Evolutionary conservation across 768 basidiomycete species (phyloP).

Genomic region (Cubamyces lactineus): DNA sequence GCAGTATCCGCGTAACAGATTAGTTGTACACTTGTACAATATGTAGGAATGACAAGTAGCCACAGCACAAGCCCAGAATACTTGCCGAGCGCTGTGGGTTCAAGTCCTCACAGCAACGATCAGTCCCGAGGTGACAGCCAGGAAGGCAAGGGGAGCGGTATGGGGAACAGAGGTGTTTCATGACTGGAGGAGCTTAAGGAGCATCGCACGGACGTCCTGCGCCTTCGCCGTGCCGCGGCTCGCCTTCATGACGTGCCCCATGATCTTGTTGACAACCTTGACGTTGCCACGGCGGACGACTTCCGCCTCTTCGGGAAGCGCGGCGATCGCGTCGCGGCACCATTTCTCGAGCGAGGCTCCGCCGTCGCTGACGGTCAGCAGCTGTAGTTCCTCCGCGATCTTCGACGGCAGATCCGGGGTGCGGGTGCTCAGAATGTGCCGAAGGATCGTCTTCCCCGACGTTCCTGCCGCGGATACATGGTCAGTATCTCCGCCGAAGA

Average conservation of each 20-base stretch:
- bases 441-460: slow-evolving; percentile 77
- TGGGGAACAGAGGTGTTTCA: background rate
- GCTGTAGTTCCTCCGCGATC: slow-evolving; percentile 54
- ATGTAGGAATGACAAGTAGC: background rate
- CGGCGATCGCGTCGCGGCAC: slow-evolving; percentile 65
- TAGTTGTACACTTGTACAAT: slow-evolving; percentile 12
- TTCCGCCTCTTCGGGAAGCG: slow-evolving; percentile 66
- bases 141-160: no score
- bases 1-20: slow-evolving; percentile 12
- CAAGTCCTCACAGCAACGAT: background rate
- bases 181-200: slow-evolving; percentile 51
- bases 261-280: slow-evolving; percentile 80
- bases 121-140: background rate
- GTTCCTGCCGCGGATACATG: slow-evolving; percentile 53
- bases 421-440: slow-evolving; percentile 59
- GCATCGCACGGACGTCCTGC: slow-evolving; percentile 49
- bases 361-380: slow-evolving; percentile 44
- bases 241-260: slow-evolving; percentile 85
- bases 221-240: slow-evolving; percentile 83
- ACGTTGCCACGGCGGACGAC: slow-evolving; percentile 68
- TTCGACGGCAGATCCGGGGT: slow-evolving; percentile 41
- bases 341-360: slow-evolving; percentile 50
- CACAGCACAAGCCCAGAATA: no score
- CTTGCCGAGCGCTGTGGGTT: background rate
- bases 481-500: slow-evolving; percentile 10